phyloP scores from a whole-genome alignment of 768 basidiomycete species.

The Cystobasidium ongulense region DNA sequence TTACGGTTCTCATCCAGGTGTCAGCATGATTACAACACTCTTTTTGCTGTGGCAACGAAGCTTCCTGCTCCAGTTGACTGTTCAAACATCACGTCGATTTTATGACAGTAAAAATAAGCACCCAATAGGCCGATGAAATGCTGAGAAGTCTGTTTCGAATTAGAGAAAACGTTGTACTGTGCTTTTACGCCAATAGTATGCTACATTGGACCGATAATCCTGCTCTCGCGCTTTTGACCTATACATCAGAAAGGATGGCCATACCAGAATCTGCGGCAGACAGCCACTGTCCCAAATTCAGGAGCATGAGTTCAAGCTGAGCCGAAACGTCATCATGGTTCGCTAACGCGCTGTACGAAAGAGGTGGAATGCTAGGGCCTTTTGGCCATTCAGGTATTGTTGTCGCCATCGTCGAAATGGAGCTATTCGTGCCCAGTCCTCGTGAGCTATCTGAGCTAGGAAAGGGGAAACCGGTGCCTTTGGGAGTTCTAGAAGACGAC shows the following conservation, averaged over 20 bases:
- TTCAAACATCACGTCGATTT: not conserved
- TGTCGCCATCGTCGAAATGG: constrained; percentile 11
- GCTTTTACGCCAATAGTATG: too few species aligned
- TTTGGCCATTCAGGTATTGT: constrained; percentile 8
- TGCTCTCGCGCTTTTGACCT: not conserved
- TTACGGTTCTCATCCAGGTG: not conserved
- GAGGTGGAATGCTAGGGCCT: constrained; percentile 51
- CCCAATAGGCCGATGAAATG: not conserved
- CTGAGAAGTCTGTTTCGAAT: not conserved
- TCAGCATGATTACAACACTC: not conserved
- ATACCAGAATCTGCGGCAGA: constrained; percentile 65
- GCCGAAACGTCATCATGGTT: constrained; percentile 56
- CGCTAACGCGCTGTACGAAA: constrained; percentile 60
- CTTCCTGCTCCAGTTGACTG: not conserved
- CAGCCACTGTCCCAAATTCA: constrained; percentile 69
- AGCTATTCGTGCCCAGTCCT: not conserved
- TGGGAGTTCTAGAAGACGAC: not conserved
- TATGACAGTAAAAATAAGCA: too few species aligned
- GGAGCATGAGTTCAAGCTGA: constrained; percentile 65
- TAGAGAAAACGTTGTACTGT: too few species aligned
- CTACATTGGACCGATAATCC: not conserved
- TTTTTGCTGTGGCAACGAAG: not conserved
- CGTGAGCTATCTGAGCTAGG: not conserved
- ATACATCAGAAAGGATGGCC: constrained; percentile 53
- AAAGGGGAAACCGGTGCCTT: constrained; percentile 8